These are phyloP conservation scores for Hymenoscyphus scutula DNA, from an alignment of 2,329 filamentous ascomycete genomes.

Conservation along the genomic window DNA sequence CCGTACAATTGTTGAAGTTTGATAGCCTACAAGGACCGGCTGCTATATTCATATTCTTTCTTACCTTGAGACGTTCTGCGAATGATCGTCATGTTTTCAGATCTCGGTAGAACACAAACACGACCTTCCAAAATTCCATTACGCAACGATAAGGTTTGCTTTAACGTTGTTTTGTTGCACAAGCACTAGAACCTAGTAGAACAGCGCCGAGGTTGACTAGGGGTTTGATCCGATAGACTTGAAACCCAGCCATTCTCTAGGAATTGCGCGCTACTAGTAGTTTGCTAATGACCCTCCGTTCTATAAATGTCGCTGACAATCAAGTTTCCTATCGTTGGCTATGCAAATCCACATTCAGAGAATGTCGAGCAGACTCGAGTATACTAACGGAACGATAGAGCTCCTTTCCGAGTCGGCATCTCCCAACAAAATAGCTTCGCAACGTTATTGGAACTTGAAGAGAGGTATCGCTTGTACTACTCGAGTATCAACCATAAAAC, in stretches of 20 bases:
- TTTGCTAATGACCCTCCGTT: background rate
- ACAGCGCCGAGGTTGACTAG: background rate
- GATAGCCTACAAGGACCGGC: background rate
- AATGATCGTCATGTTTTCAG: constrained; percentile 7
- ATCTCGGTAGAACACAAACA: background rate
- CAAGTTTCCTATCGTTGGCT: no score
- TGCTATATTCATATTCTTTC: background rate
- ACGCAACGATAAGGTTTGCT: constrained; percentile 14
- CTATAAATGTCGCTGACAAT: background rate
- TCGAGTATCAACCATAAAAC: constrained; percentile 2
- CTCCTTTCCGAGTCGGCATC: background rate
- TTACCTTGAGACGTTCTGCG: background rate
- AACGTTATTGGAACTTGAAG: no score
- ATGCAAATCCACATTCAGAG: background rate
- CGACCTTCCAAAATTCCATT: background rate
- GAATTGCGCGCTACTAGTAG: no score
- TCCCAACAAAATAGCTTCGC: no score
- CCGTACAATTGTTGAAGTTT: background rate
- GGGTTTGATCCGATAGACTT: background rate
- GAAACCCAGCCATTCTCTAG: no score
- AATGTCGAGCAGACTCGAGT: background rate
- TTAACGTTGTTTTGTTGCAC: constrained; percentile 2
- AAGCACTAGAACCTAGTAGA: background rate
- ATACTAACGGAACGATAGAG: background rate
- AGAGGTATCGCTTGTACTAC: background rate